Evolutionary conservation across 352 stramenopile genomes (phyloP).

Genomic region (Globisporangium cystogenes): DNA sequence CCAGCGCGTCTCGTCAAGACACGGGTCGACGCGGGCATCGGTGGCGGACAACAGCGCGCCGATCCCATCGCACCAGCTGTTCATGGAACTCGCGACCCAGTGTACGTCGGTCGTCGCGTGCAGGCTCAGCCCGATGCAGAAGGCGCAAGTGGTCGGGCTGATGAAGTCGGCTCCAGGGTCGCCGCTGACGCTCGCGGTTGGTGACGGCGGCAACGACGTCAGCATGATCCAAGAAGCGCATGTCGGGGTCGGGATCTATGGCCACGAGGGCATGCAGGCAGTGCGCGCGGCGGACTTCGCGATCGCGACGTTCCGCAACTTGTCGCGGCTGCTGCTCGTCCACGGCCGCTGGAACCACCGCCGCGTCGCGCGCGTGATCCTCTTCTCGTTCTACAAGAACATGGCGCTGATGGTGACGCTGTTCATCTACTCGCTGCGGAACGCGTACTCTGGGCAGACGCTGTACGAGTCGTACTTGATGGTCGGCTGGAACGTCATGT

Average conservation of each 20-base stretch:
- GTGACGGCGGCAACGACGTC: conserved; percentile 99
- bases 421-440: conserved; percentile 83
- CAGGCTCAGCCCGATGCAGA: conserved; percentile 89
- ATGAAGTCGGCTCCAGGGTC: conserved; percentile 78
- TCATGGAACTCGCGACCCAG: conserved; percentile 81
- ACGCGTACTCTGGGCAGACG: conserved; percentile 90
- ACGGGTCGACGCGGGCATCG: conserved; percentile 33
- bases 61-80: conserved; percentile 50
- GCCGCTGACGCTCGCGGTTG: conserved; percentile 93
- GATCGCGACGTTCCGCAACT: conserved; percentile 74
- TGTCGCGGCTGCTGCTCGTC: conserved; percentile 72
- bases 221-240: conserved; percentile 99
- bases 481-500: conserved; percentile 95
- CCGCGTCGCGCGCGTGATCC: conserved; percentile 70
- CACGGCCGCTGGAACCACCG: conserved; percentile 86
- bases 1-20: conserved; percentile 21
- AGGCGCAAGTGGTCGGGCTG: conserved; percentile 91
- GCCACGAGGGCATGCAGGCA: conserved; percentile 94
- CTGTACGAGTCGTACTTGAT: conserved; percentile 87
- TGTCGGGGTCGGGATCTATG: conserved; percentile 98
- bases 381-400: conserved; percentile 91
- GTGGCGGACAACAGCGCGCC: conserved; percentile 15
- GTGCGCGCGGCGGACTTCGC: conserved; percentile 83
- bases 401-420: conserved; percentile 94
- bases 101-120: conserved; percentile 87